These are phyloP conservation scores for Hamamelis virginiana DNA, from an alignment of 164 flowering plant genomes.

Conservation along the genomic window DNA sequence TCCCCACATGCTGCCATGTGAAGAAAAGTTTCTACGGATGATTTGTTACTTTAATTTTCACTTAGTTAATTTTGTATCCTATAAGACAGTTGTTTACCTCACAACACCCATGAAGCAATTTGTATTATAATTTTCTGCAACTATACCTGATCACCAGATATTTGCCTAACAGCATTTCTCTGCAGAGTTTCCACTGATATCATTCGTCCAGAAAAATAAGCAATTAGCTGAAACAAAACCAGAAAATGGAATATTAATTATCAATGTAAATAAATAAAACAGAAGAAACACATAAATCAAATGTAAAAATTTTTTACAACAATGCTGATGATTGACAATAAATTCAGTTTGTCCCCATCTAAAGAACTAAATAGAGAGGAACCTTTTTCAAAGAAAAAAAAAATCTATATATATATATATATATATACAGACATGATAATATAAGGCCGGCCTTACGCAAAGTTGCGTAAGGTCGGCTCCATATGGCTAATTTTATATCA, in stretches of 20 bases:
- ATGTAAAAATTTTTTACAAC: neutral
- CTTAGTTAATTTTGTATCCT: neutral
- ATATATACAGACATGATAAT: too few species aligned
- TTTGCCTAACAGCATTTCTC: constrained; percentile 35
- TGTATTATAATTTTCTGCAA: neutral
- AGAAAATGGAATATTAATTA: neutral
- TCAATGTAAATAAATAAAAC: neutral
- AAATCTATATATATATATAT: too few species aligned
- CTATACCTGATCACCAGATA: constrained; percentile 20
- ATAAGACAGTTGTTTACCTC: neutral
- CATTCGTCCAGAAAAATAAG: constrained; percentile 27
- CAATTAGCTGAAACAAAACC: constrained; percentile 27
- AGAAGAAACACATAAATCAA: neutral
- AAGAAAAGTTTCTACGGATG: too few species aligned
- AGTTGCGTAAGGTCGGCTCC: too few species aligned
- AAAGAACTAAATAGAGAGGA: too few species aligned
- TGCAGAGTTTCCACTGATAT: constrained; percentile 28
- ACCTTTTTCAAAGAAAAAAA: too few species aligned
- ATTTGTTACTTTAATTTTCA: neutral
- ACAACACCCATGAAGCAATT: too few species aligned
- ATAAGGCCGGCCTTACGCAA: too few species aligned
- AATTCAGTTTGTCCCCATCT: neutral
- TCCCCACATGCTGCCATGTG: too few species aligned
- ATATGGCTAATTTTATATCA: too few species aligned
- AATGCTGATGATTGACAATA: neutral